These are phyloP conservation scores for Claviceps africana DNA, from an alignment of 2,329 filamentous ascomycete species.

Conservation along the genomic window DNA sequence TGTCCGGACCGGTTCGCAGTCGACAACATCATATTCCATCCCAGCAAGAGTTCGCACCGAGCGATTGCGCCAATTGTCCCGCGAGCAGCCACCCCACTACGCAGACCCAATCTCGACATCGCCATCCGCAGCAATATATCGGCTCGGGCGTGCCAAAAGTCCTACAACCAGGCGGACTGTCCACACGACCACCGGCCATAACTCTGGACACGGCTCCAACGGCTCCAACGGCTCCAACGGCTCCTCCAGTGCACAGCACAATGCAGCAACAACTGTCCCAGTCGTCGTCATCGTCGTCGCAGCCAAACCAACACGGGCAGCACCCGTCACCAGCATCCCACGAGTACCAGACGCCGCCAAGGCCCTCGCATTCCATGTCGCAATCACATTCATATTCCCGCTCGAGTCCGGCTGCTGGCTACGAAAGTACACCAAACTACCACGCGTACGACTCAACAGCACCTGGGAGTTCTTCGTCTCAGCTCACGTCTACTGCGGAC, in stretches of 20 bases:
- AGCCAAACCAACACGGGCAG: conserved; percentile 17
- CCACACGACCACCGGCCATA: conserved; percentile 20
- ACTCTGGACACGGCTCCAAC: conserved; percentile 31
- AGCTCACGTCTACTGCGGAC: conserved; percentile 49
- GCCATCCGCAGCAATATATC: conserved; percentile 21
- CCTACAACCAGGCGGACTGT: conserved; percentile 41
- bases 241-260: conserved; percentile 30
- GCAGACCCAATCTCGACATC: conserved; percentile 11
- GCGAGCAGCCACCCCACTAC: conserved; percentile 23
- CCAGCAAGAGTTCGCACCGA: conserved; percentile 35
- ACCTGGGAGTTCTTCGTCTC: conserved; percentile 44
- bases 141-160: conserved; percentile 40
- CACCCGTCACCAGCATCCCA: conserved; percentile 28
- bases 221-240: no score
- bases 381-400: conserved; percentile 71
- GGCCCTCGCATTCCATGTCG: conserved; percentile 49
- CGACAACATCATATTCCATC: conserved; percentile 24
- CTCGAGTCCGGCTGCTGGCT: conserved; percentile 59
- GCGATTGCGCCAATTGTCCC: conserved; percentile 29
- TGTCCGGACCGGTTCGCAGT: conserved; percentile 28
- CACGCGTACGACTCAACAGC: conserved; percentile 49
- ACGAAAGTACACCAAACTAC: conserved; percentile 41
- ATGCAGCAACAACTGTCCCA: conserved; percentile 19
- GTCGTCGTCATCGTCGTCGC: conserved; percentile 23
- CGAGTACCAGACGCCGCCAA: conserved; percentile 50